Evolutionary conservation across 306 rosid species (phyloP).

Genomic region (Casuarina glauca): DNA sequence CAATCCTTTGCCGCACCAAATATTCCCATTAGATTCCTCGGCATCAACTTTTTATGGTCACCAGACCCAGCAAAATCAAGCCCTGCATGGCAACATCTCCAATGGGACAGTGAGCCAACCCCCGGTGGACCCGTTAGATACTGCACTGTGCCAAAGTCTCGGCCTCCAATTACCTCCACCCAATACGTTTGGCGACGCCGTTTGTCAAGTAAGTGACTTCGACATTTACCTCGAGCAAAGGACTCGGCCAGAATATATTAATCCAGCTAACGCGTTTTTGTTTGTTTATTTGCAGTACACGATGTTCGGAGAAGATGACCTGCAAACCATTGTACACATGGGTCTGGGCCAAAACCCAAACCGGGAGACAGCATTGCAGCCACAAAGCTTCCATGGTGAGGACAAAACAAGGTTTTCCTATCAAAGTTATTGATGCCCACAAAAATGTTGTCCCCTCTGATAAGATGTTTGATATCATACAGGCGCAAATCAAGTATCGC

Average conservation of each 20-base stretch:
- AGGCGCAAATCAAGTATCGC: slow-evolving; percentile 73
- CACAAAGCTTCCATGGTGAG: slow-evolving; percentile 67
- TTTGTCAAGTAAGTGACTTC: slow-evolving; percentile 56
- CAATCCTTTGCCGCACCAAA: slow-evolving; percentile 54
- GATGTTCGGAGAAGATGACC: slow-evolving; percentile 75
- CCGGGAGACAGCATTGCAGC: slow-evolving; percentile 47
- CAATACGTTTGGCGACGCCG: slow-evolving; percentile 38
- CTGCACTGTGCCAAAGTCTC: slow-evolving; percentile 57
- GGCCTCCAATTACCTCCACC: slow-evolving; percentile 59
- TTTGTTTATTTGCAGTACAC: slow-evolving; percentile 49
- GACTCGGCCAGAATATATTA: neutral
- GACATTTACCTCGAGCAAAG: neutral
- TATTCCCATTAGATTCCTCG: slow-evolving; percentile 74
- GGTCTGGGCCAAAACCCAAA: slow-evolving; percentile 65
- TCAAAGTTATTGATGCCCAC: slow-evolving; percentile 30
- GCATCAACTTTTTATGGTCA: slow-evolving; percentile 64
- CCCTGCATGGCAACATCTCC: slow-evolving; percentile 45
- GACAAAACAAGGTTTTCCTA: slow-evolving; percentile 6
- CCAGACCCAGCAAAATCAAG: slow-evolving; percentile 52
- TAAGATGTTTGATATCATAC: slow-evolving; percentile 22
- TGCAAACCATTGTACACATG: slow-evolving; percentile 86
- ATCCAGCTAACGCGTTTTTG: neutral
- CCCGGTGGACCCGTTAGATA: slow-evolving; percentile 64
- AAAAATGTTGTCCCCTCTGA: slow-evolving; percentile 29
- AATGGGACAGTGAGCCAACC: slow-evolving; percentile 46